Evolutionary conservation across 345 rosid genomes (phyloP), one percentile per base, ranked within the genome.

Genomic region (Moricandia arvensis): DNA sequence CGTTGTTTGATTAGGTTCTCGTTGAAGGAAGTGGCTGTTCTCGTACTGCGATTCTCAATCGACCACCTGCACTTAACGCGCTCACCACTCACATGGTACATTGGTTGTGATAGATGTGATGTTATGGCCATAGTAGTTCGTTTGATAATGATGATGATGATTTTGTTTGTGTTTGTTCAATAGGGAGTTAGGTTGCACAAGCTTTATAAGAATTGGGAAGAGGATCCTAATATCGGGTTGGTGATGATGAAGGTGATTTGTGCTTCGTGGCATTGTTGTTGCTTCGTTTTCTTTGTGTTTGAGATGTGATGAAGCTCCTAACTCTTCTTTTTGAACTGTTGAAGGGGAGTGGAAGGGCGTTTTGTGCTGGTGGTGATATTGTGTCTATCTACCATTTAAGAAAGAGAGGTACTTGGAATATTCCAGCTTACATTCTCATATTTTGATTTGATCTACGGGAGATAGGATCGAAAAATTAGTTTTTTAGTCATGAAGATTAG

Each of bases 311-410:
- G 60, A 61, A 13, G 66, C 17, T 69, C 10, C 45, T 82, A 58
- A 63, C 37, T 29, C 24, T 0, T 16, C 47, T 0, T 72, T 64
- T 81, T 80, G 26, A 64, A 63, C 33, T 69, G 66, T 66, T 85
- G 80, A 82, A 94, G 97, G 98, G 97, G 74, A 85, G 93, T 80
- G 97, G 96, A 83, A 87, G 90, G 81, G 97, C 97, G 35, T 95
- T 95, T 87, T 90, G 93, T 80, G 97, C 97, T 3, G 97, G 99
- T 63, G 97, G 99, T 10, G 97, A 91, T 79, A 83, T 93, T 53
- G 89, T 91, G 66, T 3, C 84, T 66, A 83, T 93, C 29, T 88
- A 88, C 82, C 85, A 85, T 57, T 74, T 89, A 82, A 82, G 74
- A 27, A 89, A 86, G 62, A 81, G 84, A 83, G 97, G 97, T 90